Evolutionary conservation across 2,329 filamentous ascomycete species (phyloP), one percentile per base, ranked within the genome.

Genomic region (Phoma sp.): DNA sequence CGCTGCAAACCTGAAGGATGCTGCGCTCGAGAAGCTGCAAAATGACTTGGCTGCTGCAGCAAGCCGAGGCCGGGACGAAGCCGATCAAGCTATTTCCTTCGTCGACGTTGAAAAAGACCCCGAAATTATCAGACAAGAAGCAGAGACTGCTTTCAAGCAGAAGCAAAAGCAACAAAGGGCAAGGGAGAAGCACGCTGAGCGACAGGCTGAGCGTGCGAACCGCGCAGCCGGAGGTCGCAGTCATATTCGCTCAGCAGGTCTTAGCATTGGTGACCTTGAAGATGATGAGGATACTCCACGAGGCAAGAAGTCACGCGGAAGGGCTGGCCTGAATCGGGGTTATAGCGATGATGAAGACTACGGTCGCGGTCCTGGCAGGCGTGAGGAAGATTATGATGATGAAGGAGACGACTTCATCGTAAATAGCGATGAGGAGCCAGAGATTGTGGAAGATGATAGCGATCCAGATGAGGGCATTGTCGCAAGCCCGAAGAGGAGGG

Each of bases 361-460:
- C 62, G 89, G 90, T 55, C 79, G 87, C 18, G 61, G 61, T 7
- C 59, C 62, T 32, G 84, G 85, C 13, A 82, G 83, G 33, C 83
- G 84, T 47, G 83, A 88, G 55, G 88, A 93, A 60, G 88, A 91
- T 63, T 93, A 93, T 69, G 89, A 93, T 69, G 89, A 93, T 58
- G 82, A 88, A 69, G 89, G 89, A 30, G 90, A 93, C 67, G 90
- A 88, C 52, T 93, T 93, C 70, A 83, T 93, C 51, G 90, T 88
- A 3, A 81, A 81, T 3, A 91, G 88, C 65, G 89, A 91, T 61
- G 89, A 91, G 54, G 90, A 92, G 37, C 85, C 84, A 36, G 77
- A 80, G 54, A 85, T 83, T 29, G 84, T 80, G 3, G 85, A 82
- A 1, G 86, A 87, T 18, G 86, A 89, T 27, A 77, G 79, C 33